phyloP scores from a whole-genome alignment of 352 stramenopile species.

The Globisporangium rhizosaccharum region DNA sequence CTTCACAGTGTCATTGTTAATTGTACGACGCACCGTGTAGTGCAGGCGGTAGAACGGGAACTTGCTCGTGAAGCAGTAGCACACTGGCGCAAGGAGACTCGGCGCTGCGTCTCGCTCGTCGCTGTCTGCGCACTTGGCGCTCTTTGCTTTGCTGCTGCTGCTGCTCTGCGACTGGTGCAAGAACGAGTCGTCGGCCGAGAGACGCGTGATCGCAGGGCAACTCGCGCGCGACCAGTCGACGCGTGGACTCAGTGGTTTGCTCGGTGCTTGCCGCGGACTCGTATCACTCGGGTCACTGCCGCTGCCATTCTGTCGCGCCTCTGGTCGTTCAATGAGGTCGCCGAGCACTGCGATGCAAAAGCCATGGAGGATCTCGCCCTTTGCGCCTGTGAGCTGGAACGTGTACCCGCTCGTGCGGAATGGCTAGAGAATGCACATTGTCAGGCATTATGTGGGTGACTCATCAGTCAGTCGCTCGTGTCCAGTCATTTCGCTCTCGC shows the following conservation, averaged over 20 bases:
- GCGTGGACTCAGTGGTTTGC: slow-evolving; percentile 18
- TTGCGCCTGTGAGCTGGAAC: slow-evolving; percentile 78
- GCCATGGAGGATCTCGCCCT: slow-evolving; percentile 77
- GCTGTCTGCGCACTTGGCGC: not conserved
- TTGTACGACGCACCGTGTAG: slow-evolving; percentile 40
- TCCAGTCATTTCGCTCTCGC: not conserved
- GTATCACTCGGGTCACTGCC: not conserved
- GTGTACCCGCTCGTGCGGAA: slow-evolving; percentile 69
- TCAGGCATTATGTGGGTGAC: not conserved
- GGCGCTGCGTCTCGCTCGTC: not conserved
- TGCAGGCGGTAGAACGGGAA: slow-evolving; percentile 86
- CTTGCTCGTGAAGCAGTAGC: slow-evolving; percentile 85
- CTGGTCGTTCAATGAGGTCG: slow-evolving; percentile 22
- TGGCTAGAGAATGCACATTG: slow-evolving; percentile 17
- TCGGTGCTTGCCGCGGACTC: not conserved
- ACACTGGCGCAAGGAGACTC: slow-evolving; percentile 44
- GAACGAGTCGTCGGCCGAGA: slow-evolving; percentile 10
- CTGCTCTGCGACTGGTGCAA: slow-evolving; percentile 7
- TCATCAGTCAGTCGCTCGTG: not conserved
- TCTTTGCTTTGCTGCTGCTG: not conserved
- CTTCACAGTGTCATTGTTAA: not conserved
- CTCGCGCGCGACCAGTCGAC: slow-evolving; percentile 25
- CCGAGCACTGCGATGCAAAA: slow-evolving; percentile 71
- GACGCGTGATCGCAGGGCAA: slow-evolving; percentile 14
- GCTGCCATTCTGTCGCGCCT: slow-evolving; percentile 1